phyloP scores from a whole-genome alignment of 1,284 basidiomycete species.

The Somion occarium region DNA sequence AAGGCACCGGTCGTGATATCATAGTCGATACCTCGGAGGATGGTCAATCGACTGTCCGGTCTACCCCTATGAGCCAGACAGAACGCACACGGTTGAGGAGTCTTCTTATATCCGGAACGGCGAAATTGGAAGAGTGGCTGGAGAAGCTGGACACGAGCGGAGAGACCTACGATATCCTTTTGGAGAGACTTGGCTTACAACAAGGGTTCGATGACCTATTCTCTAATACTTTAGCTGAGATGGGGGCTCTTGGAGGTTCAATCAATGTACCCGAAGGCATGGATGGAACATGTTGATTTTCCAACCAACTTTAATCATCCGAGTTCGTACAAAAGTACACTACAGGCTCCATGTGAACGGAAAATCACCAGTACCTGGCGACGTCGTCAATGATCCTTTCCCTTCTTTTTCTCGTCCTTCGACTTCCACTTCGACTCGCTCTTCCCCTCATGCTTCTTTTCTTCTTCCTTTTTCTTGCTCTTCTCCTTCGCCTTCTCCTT shows the following conservation, averaged over 20 bases:
- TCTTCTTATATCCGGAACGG: constrained; percentile 53
- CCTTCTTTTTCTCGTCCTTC: constrained; percentile 1
- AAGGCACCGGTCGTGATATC: constrained; percentile 42
- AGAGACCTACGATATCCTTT: constrained; percentile 15
- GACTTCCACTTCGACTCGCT: constrained; percentile 1
- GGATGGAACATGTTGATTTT: constrained; percentile 22
- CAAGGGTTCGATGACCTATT: constrained; percentile 62
- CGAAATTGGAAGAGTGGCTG: constrained; percentile 66
- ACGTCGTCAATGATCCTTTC: neutral
- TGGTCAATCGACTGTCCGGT: constrained; percentile 22
- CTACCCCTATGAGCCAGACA: constrained; percentile 55
- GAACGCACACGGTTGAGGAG: constrained; percentile 63
- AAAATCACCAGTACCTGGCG: neutral
- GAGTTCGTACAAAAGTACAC: neutral
- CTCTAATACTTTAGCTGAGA: constrained; percentile 47
- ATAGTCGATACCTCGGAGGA: constrained; percentile 26
- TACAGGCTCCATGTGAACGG: too few species aligned
- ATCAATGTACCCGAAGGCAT: constrained; percentile 24
- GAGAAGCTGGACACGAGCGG: constrained; percentile 22
- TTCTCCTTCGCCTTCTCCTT: constrained; percentile 3
- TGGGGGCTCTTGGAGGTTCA: constrained; percentile 36
- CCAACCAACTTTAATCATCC: neutral
- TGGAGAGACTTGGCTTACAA: constrained; percentile 49
- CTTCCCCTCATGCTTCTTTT: constrained; percentile 1
- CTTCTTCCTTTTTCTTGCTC: constrained; percentile 3